Evolutionary conservation across 495 filamentous ascomycete genomes (phyloP), one percentile per base, ranked within the genome.

Genomic region (Delitschia confertaspora): DNA sequence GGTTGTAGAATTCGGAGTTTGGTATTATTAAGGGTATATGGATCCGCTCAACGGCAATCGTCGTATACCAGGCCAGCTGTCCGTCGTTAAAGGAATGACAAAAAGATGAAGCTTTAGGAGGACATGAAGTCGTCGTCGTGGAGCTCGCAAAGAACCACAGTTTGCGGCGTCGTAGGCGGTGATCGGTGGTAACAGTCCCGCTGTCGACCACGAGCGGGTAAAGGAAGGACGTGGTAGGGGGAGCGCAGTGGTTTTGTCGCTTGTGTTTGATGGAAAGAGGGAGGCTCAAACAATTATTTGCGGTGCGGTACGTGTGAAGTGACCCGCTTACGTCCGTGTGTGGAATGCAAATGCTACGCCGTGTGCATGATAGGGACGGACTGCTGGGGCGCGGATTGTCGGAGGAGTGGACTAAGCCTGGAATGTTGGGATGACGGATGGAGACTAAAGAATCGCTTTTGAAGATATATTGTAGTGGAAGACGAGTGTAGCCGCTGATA

Each of bases 151-250:
- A 32, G 22, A 9, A 17, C 19, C 16, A 39, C 18, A 14, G 36
- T 10, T 24, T 8, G 34, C 19, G 10, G 35, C 39, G 14, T 25
- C 27, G 39, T 42, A 18, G 27, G 14, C 9, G 38, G 1, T 27
- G 27, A 9, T 40, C n/a, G n/a, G 47, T 51, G 47, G 53, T 56
- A 38, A 56, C 53, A 56, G 53, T 26, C 53, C 53, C 20, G 53
- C 53, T 56, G 53, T 36, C 33, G 47, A 56, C 47, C 52, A 45
- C 53, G 33, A 23, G 42, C 17, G 14, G 31, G 22, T 18, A 20
- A 27, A 13, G 22, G 26, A 42, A 45, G 39, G 41, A 38, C 49
- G 47, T 33, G 42, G 47, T 43, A 45, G 46, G 42, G 47, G 31
- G 16, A 27, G 1, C 9, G 42, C 16, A 19, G 24, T 48, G 7